Conservation (phyloP, 352 stramenopile genomes). For the Globisporangium carolinianum region DNA sequence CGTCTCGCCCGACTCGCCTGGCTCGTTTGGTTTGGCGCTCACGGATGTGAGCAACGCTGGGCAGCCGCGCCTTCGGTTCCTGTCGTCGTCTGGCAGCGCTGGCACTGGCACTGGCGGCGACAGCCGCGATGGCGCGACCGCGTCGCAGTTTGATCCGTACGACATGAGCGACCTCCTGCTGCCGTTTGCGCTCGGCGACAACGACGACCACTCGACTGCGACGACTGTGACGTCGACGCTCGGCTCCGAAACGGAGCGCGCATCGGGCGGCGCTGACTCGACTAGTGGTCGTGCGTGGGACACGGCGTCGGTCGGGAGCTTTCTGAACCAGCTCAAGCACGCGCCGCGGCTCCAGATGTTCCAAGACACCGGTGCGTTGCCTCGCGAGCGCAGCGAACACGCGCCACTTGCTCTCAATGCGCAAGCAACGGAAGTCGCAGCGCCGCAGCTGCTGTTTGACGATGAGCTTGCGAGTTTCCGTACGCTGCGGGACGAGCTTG, state of each 20-base stretch:
- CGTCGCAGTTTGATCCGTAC: conserved; percentile 14
- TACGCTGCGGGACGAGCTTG: conserved; percentile 58
- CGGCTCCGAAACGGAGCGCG: conserved; percentile 17
- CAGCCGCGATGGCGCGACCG: conserved; percentile 10
- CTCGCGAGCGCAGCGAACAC: neutral
- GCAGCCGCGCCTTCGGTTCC: conserved; percentile 30
- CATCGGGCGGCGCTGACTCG: conserved; percentile 4
- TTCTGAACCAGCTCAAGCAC: conserved; percentile 76
- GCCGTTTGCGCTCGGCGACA: conserved; percentile 59
- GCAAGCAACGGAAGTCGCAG: too few relatives aligned
- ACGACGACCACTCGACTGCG: conserved; percentile 22
- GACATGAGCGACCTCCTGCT: conserved; percentile 41
- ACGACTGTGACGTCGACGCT: conserved; percentile 42
- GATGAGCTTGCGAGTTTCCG: conserved; percentile 75
- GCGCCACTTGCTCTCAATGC: too few relatives aligned
- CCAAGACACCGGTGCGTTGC: neutral
- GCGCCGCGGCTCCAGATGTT: conserved; percentile 48
- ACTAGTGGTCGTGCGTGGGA: conserved; percentile 23
- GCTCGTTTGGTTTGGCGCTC: conserved; percentile 55
- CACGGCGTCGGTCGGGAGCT: conserved; percentile 62
- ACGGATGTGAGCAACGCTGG: conserved; percentile 14
- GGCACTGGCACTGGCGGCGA: conserved; percentile 3
- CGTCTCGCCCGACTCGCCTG: conserved; percentile 56
- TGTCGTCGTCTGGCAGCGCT: conserved; percentile 23
- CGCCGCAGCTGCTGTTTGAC: conserved; percentile 41